A percentile compares a stretch with the other conserved stretches of the same genome.
phyloP scores from a whole-genome alignment of 306 rosid genomes.

The Corylus avellana region DNA sequence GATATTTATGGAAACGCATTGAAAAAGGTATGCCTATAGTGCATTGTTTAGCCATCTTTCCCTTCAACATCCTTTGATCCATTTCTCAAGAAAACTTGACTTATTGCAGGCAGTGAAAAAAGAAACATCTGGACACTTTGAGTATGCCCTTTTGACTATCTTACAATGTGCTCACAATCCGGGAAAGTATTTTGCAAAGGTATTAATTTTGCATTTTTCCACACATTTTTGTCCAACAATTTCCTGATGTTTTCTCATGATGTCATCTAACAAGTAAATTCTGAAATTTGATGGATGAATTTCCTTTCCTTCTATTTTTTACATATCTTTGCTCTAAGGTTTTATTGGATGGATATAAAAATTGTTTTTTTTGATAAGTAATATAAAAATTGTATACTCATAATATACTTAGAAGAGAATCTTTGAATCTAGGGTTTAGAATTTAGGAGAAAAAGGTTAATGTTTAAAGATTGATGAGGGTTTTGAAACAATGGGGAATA shows the following conservation, averaged over 20 bases:
- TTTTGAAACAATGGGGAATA: no score
- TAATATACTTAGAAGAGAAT: not conserved
- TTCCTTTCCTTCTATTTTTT: not conserved
- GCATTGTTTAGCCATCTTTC: not conserved
- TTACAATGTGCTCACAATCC: constrained; percentile 65
- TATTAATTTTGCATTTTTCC: constrained; percentile 22
- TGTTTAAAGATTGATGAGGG: no score
- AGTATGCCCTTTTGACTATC: constrained; percentile 60
- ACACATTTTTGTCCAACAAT: not conserved
- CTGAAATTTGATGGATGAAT: not conserved
- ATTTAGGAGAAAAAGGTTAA: no score
- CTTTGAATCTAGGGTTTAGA: no score
- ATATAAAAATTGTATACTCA: not conserved
- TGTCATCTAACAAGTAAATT: not conserved
- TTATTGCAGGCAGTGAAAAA: constrained; percentile 57
- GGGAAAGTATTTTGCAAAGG: constrained; percentile 74
- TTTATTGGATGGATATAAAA: not conserved
- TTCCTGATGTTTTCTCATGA: not conserved
- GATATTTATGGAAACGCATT: constrained; percentile 49
- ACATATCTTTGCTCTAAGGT: not conserved
- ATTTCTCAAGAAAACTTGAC: constrained; percentile 25
- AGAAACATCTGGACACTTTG: constrained; percentile 70
- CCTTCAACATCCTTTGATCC: not conserved
- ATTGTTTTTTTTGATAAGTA: not conserved
- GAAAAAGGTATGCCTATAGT: constrained; percentile 50